phyloP scores from a whole-genome alignment of 2,329 filamentous ascomycete species.

The Cordyceps cateniannulata region DNA sequence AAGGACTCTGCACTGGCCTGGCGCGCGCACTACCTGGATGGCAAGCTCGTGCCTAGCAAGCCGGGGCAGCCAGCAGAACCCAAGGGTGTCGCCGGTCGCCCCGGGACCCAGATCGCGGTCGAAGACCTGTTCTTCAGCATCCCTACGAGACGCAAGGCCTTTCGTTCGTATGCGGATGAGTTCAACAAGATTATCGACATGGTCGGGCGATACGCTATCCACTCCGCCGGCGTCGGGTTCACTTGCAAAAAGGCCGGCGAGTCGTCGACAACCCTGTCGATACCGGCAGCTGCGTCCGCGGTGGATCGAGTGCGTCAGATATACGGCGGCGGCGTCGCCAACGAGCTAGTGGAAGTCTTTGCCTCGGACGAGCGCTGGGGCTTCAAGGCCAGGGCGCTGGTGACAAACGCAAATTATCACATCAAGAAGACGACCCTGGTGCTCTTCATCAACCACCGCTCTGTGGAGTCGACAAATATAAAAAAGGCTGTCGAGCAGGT shows the following conservation, averaged over 20 bases:
- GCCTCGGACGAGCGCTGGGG: constrained; percentile 71
- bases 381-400: constrained; percentile 73
- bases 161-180: constrained; percentile 86
- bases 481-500: constrained; percentile 89
- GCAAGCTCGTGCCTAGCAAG: constrained; percentile 74
- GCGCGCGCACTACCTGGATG: constrained; percentile 81
- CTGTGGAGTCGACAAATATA: constrained; percentile 82
- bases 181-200: constrained; percentile 97
- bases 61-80: constrained; percentile 82
- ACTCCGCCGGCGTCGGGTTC: constrained; percentile 86
- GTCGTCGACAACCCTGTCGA: constrained; percentile 71
- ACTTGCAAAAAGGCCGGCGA: constrained; percentile 97
- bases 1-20: constrained; percentile 82
- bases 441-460: constrained; percentile 93
- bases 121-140: constrained; percentile 98
- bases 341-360: constrained; percentile 75
- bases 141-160: constrained; percentile 78
- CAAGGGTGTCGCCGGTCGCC: constrained; percentile 78
- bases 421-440: constrained; percentile 83
- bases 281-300: constrained; percentile 64
- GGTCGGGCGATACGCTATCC: constrained; percentile 86
- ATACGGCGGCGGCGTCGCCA: constrained; percentile 76
- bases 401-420: constrained; percentile 91
- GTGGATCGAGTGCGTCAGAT: constrained; percentile 86
- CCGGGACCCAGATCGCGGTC: constrained; percentile 90